Base-by-base conservation (phyloP, 768 basidiomycete genomes). In the Leucocoprinus birnbaumii region DNA sequence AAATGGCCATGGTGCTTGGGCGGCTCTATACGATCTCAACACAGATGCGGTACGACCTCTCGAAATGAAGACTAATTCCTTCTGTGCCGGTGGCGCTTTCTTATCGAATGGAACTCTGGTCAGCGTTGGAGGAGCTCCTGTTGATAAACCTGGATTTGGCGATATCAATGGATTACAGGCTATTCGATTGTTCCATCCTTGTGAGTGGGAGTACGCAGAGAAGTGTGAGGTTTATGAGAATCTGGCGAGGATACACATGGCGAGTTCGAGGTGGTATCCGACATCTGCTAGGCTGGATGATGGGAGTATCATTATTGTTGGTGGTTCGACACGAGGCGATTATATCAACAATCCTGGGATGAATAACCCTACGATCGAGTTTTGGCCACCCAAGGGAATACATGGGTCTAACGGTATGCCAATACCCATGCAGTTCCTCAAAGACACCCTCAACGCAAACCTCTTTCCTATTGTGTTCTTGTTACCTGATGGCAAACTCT, bases 311-410 rank as follows among this genome's bases (percentile, higher is more conserved):
- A 87, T 91, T 80, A 87, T 93, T 43, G 77, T 93, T 41, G 90
- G 90, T 1, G 91, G 91, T 14, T 87, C 89, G 7, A 84, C 77
- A 60, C 87, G 84, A 65, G 90, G 90, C 7, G 91, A 89, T 9
- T 92, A 89, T 89, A 91, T 91, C 59, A 91, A 91, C 65, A 92
- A 91, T 53, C 78, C 73, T 22, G 89, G 88, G 2, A 80, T 82
- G 56, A 89, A 91, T 71, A 91, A 91, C 63, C 89, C 90, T 2
- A 91, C 88, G 0, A 68, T 89, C 59, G 89, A 91, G 67, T 94
- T 82, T 69, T 94, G 78, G 66, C 92, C 92, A 26, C 86, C 91
- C 1, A 93, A 94, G 66, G 73, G 75, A 51, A 82, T 91, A 46
- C 76, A 84, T 56, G 80, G 78, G 14, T 84, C 80, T 2, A 80